Evolutionary conservation across 163 green algal genomes (phyloP), one percentile per base, ranked within the genome.

Genomic region (Chlamydomonas reinhardtii): DNA sequence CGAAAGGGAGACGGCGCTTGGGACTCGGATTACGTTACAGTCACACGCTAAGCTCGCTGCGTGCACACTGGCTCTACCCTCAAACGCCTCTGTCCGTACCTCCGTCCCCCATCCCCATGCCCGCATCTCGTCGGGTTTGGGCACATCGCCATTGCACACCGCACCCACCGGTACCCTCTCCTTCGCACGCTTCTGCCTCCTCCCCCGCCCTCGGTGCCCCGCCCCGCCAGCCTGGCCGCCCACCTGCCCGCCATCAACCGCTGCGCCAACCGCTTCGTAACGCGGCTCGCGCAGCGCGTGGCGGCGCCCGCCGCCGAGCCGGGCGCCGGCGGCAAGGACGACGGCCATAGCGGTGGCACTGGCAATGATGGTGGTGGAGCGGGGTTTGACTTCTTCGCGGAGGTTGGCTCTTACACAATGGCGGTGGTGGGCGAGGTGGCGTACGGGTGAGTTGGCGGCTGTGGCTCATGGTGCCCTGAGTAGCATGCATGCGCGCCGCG

Each of bases 171-270:
- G n/a, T n/a, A n/a, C n/a, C n/a, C n/a, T n/a, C n/a, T n/a, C n/a
- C n/a, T n/a, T n/a, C n/a, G n/a, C n/a, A n/a, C n/a, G n/a, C n/a
- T n/a, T 32, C n/a, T 17, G 68, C 35, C 35, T 4, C 35, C 70
- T 31, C 70, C 22, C 35, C 35, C 4, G 9, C 24, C 35, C n/a
- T n/a, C n/a, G n/a, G n/a, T n/a, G n/a, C n/a, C 35, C 29, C 35
- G 34, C 35, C 34, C 35, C 35, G 5, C 24, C 70, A 62, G 37
- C 71, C 37, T 76, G 71, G 25, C 71, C 37, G 71, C 22, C 39
- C 71, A 76, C 71, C 16, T 76, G 37, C 71, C 71, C 71, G 39
- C 71, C 71, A 76, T 76, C 71, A 76, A 35, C 71, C 71, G 71
- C 71, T 76, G 71, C 71, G 39, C 27, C 24, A 25, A 35, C 37